phyloP scores from a whole-genome alignment of 768 basidiomycete genomes.

The Phlebiopsis flavidoalba region DNA sequence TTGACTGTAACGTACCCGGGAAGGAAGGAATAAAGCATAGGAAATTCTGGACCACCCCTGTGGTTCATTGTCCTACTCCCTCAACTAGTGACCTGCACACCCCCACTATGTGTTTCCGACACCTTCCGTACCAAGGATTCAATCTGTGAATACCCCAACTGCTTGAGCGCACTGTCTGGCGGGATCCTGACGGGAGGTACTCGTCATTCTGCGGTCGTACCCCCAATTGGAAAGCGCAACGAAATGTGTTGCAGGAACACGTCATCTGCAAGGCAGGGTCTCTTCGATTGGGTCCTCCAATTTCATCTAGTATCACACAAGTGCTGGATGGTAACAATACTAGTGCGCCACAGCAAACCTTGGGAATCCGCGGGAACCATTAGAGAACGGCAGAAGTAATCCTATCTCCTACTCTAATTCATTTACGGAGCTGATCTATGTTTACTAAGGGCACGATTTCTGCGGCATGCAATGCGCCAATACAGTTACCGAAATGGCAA shows the following conservation, averaged over 20 bases:
- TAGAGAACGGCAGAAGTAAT: too few relatives aligned
- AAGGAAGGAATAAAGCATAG: not conserved
- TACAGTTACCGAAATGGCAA: too few relatives aligned
- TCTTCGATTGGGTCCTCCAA: too few relatives aligned
- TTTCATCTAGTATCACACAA: too few relatives aligned
- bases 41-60: not conserved
- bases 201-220: conserved; percentile 1
- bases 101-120: not conserved
- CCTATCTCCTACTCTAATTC: too few relatives aligned
- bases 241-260: not conserved
- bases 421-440: too few relatives aligned
- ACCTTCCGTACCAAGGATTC: not conserved
- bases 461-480: too few relatives aligned
- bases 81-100: too few relatives aligned
- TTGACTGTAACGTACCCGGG: not conserved
- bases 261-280: not conserved
- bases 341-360: too few relatives aligned
- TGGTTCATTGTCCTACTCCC: too few relatives aligned
- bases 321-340: not conserved
- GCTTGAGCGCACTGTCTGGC: not conserved
- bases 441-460: not conserved
- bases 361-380: too few relatives aligned
- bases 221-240: not conserved
- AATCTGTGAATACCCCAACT: not conserved
- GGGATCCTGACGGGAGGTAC: not conserved